These are phyloP conservation scores for Linum tenue DNA, from an alignment of 345 rosid species.

Conservation along the genomic window DNA sequence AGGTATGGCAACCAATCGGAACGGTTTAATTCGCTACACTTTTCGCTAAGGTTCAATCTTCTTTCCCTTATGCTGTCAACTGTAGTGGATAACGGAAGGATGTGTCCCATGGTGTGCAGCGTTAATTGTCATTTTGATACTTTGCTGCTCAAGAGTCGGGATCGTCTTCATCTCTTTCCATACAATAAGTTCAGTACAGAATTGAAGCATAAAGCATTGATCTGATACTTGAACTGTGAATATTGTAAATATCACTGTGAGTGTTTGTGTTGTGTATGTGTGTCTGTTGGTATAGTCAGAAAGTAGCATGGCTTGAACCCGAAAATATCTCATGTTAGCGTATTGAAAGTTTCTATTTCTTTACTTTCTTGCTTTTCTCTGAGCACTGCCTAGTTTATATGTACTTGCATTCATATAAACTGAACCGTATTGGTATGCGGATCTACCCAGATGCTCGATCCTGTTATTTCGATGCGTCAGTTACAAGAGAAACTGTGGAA, in stretches of 20 bases:
- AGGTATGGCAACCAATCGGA: slow-evolving; percentile 24
- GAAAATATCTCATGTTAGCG: neutral
- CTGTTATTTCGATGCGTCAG: slow-evolving; percentile 31
- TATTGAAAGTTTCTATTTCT: no score
- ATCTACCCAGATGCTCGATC: slow-evolving; percentile 36
- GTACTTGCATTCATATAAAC: no score
- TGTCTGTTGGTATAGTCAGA: neutral
- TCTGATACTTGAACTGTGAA: neutral
- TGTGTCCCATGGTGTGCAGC: neutral
- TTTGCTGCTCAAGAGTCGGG: neutral
- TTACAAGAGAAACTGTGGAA: slow-evolving; percentile 22
- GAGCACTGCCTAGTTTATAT: no score
- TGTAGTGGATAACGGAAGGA: neutral
- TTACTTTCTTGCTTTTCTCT: no score
- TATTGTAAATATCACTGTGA: neutral
- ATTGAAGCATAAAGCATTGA: neutral
- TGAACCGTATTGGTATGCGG: no score
- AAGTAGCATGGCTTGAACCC: neutral
- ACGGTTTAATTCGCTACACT: no score
- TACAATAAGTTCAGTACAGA: neutral
- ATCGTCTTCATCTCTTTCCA: no score
- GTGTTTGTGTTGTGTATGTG: neutral
- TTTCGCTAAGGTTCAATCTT: no score
- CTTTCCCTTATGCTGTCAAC: neutral
- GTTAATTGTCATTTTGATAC: neutral